Conservation (phyloP, 2,329 filamentous ascomycete genomes). For the Microascus cirrosus region DNA sequence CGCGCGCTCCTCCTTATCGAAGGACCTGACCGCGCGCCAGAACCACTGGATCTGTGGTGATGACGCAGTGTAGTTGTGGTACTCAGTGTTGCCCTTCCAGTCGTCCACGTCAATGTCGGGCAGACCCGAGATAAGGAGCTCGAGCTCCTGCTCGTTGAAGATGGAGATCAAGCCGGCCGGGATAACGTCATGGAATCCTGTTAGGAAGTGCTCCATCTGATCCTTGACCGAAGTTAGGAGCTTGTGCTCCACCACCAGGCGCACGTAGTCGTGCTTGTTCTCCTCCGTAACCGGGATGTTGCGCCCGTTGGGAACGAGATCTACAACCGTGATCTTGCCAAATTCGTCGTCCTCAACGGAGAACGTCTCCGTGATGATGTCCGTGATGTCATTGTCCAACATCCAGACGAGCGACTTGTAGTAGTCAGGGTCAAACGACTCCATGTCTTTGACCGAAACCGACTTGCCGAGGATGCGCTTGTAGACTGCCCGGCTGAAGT, state of each 20-base stretch:
- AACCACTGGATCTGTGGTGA: conserved; percentile 99
- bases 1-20: conserved; percentile 96
- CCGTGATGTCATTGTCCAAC: conserved; percentile 95
- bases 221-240: conserved; percentile 85
- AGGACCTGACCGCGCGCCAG: conserved; percentile 93
- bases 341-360: conserved; percentile 91
- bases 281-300: conserved; percentile 93
- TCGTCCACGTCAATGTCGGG: conserved; percentile 97
- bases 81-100: conserved; percentile 98
- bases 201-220: conserved; percentile 87
- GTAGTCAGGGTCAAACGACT: conserved; percentile 95
- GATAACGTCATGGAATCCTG: conserved; percentile 97
- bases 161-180: conserved; percentile 89
- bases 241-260: conserved; percentile 86
- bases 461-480: conserved; percentile 92
- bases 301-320: conserved; percentile 76
- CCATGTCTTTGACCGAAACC: conserved; percentile 98
- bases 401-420: conserved; percentile 99
- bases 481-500: conserved; percentile 97
- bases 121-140: conserved; percentile 89
- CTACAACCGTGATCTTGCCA: conserved; percentile 76
- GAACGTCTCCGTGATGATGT: conserved; percentile 94
- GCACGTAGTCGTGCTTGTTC: conserved; percentile 97
- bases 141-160: conserved; percentile 96
- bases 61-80: conserved; percentile 91